Evolutionary conservation across 2,329 filamentous ascomycete genomes (phyloP).

Genomic region (Tolypocladium cylindrosporum): DNA sequence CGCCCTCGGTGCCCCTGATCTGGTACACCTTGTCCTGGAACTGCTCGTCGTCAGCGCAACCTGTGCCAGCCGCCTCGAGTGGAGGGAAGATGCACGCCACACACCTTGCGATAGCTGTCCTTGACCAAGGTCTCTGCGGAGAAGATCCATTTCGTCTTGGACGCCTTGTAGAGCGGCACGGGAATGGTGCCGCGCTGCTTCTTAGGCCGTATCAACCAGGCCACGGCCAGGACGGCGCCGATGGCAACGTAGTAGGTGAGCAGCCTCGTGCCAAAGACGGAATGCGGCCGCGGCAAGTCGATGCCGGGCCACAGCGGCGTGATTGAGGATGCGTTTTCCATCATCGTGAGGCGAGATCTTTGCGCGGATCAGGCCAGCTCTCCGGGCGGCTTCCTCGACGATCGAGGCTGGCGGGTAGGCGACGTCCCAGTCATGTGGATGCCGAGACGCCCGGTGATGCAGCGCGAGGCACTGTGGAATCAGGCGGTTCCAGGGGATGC

Average conservation of each 20-base stretch:
- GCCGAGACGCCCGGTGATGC: neutral
- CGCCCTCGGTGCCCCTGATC: slow-evolving; percentile 39
- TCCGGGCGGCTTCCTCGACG: slow-evolving; percentile 1
- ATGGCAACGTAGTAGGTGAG: slow-evolving; percentile 32
- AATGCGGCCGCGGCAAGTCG: neutral
- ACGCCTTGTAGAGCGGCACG: slow-evolving; percentile 36
- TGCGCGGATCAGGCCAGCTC: neutral
- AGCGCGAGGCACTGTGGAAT: neutral
- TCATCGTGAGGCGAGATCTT: neutral
- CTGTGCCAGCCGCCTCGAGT: neutral
- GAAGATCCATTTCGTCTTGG: slow-evolving; percentile 40
- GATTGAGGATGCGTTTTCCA: neutral
- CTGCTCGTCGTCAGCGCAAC: slow-evolving; percentile 17
- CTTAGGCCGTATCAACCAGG: slow-evolving; percentile 27
- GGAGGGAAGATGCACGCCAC: neutral
- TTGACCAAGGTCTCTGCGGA: slow-evolving; percentile 35
- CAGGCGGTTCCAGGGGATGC: neutral
- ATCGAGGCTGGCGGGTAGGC: neutral
- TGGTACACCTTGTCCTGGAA: slow-evolving; percentile 40
- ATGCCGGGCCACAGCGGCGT: neutral
- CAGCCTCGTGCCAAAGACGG: slow-evolving; percentile 6
- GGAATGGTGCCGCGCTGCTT: slow-evolving; percentile 18
- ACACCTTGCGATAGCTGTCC: slow-evolving; percentile 39
- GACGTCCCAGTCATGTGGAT: slow-evolving; percentile 8
- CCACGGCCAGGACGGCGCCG: slow-evolving; percentile 21